Base-by-base conservation (phyloP, 495 filamentous ascomycete species). In the Penicillium manginii region DNA sequence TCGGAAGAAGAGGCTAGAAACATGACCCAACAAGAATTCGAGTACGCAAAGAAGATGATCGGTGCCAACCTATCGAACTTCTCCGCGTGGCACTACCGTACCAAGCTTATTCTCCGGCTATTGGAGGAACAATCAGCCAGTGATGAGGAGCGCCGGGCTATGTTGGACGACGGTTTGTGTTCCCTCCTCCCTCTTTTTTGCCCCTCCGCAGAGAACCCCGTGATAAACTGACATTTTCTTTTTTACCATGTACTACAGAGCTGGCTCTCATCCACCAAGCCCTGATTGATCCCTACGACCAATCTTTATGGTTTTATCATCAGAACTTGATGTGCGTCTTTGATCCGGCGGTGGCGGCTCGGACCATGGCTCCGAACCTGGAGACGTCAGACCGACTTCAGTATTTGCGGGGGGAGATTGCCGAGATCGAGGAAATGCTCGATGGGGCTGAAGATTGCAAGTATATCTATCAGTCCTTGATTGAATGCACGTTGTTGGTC, bases 221-320 rank as follows among this genome's bases (percentile, higher is more conserved):
- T 29, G 21, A 47, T 47, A 26, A 19, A 35, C 49, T 52, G 59
- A 51, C 29, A 12, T 43, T 32, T 19, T 40, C 15, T 37, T 33
- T 49, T 21, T 18, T 33, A 8, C 8, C n/a, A 4, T n/a, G 31
- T 35, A 21, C 12, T 32, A 17, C 50, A 87, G 90, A 98, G 71
- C 77, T 98, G 55, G 76, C 76, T 40, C 76, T 91, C 22, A 87
- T 96, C 32, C 83, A 88, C 54, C 80, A 85, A 50, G 92, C 89
- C 0, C 82, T 97, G 42, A 92, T 91, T 15, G 93, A 96, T 62
- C 90, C 92, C 6, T 88, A 92, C 58, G 92, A 97, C 68, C 93
- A 97, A 64, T 93, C 91, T 10, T 76, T 97, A 14, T 99, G 96
- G 96, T 96, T 92, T 71, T 99, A 98, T 70, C 91, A 98, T 66